phyloP scores from a whole-genome alignment of 805 yeast genomes.

The Metschnikowia vanudenii region DNA sequence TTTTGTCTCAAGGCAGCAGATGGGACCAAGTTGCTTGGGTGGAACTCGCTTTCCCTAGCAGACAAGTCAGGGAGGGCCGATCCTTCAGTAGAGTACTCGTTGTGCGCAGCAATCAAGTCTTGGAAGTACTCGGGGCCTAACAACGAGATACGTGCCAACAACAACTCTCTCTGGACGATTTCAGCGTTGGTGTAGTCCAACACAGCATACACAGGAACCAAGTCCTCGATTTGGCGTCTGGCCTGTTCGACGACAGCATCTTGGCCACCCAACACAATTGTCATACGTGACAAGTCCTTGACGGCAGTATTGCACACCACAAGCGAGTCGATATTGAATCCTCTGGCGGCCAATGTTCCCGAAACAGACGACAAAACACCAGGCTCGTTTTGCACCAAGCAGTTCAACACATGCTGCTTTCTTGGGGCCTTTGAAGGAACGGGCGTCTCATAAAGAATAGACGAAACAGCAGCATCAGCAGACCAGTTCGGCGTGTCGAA shows the following conservation, averaged over 20 bases:
- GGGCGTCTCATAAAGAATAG: slow-evolving; percentile 92
- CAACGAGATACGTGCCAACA: slow-evolving; percentile 87
- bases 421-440: slow-evolving; percentile 56
- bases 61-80: slow-evolving; percentile 43
- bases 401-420: slow-evolving; percentile 88
- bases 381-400: slow-evolving; percentile 97
- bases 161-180: slow-evolving; percentile 85
- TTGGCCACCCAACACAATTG: slow-evolving; percentile 90
- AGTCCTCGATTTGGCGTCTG: slow-evolving; percentile 94
- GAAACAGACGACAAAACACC: slow-evolving; percentile 93
- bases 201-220: slow-evolving; percentile 98
- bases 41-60: slow-evolving; percentile 54
- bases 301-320: slow-evolving; percentile 98
- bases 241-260: slow-evolving; percentile 98
- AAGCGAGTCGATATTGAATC: slow-evolving; percentile 95
- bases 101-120: slow-evolving; percentile 86
- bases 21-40: slow-evolving; percentile 86
- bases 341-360: slow-evolving; percentile 96
- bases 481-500: slow-evolving; percentile 93
- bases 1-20: slow-evolving; percentile 94
- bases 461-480: slow-evolving; percentile 94
- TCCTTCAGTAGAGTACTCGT: slow-evolving; percentile 42
- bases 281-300: slow-evolving; percentile 92
- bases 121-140: slow-evolving; percentile 98
- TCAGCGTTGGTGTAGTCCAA: slow-evolving; percentile 89